Base-by-base conservation (phyloP, 805 yeast species). In the Saturnispora quitensis region DNA sequence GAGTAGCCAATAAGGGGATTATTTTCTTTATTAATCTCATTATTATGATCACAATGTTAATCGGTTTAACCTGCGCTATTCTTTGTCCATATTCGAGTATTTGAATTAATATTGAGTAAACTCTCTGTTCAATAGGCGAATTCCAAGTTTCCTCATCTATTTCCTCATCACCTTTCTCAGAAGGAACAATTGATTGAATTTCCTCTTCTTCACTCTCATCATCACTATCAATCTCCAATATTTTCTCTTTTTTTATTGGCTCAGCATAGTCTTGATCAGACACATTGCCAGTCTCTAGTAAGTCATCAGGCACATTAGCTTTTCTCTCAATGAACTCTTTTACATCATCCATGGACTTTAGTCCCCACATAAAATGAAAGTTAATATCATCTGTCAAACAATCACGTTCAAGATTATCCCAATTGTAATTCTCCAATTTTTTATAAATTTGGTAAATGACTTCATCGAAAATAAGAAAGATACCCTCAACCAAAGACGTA, bases 1-100 rank as follows among this genome's bases (percentile, higher is more conserved):
- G 70, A 0, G 85, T 73, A 0, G 86, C 76, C 22, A 86, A 63
- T 25, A 82, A 60, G 0, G 85, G 84, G 3, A 80, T 53, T 0
- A 74, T 65, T 17, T 68, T 63, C 5, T 64, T 58, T 18, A 77
- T 62, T 1, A 86, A 73, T 33, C 66, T 70, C 50, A 90, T 63
- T 5, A 89, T 74, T 53, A 80, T 82, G 3, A 76, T 62, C 43
- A 78, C 75, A 17, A 48, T 12, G 3, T 73, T 66, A 2, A 74
- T 64, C 0, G 95, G 83, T 1, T 78, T 77, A 20, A 49, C 36
- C 2, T 87, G 80, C 36, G 88, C 67, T 34, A 78, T 49, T 53
- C 87, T 70, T 50, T 86, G 85, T 6, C 91, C 84, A 62, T 89
- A 87, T 5, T 72, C 75, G 50, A 81, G 71, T 3, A 91, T 80